These are phyloP conservation scores for Barbatosphaeria neglecta DNA, from an alignment of 495 filamentous ascomycete genomes.

Conservation along the genomic window DNA sequence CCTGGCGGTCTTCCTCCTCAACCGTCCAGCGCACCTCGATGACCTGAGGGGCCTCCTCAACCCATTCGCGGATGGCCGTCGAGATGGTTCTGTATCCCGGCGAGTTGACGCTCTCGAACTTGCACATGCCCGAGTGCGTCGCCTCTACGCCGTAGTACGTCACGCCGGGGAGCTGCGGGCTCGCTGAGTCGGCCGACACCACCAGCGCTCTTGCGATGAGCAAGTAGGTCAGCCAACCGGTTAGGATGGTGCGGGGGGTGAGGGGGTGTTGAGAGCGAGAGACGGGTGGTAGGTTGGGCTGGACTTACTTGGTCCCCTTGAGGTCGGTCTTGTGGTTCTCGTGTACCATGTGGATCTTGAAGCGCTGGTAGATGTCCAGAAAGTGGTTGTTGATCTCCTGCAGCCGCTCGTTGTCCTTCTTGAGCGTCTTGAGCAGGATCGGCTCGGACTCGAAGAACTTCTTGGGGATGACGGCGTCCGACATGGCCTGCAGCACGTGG, in stretches of 20 bases:
- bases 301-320: slow-evolving; percentile 39
- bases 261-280: not conserved
- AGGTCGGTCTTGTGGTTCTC: slow-evolving; percentile 58
- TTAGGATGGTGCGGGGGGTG: too few species aligned
- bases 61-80: slow-evolving; percentile 60
- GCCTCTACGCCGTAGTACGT: slow-evolving; percentile 70
- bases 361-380: slow-evolving; percentile 57
- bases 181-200: slow-evolving; percentile 66
- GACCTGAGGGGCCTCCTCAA: slow-evolving; percentile 42
- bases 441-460: slow-evolving; percentile 59
- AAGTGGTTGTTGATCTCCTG: slow-evolving; percentile 74
- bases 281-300: not conserved
- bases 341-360: slow-evolving; percentile 56
- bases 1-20: slow-evolving; percentile 44
- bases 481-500: slow-evolving; percentile 59
- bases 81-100: slow-evolving; percentile 67
- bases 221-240: not conserved
- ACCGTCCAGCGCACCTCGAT: slow-evolving; percentile 53
- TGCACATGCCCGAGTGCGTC: slow-evolving; percentile 81
- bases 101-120: slow-evolving; percentile 60
- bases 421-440: slow-evolving; percentile 58
- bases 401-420: slow-evolving; percentile 66
- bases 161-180: slow-evolving; percentile 62
- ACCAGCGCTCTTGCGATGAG: slow-evolving; percentile 29
- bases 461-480: slow-evolving; percentile 55